Evolutionary conservation across 2,329 filamentous ascomycete species (phyloP).

Genomic region (Aspergillus flavus): DNA sequence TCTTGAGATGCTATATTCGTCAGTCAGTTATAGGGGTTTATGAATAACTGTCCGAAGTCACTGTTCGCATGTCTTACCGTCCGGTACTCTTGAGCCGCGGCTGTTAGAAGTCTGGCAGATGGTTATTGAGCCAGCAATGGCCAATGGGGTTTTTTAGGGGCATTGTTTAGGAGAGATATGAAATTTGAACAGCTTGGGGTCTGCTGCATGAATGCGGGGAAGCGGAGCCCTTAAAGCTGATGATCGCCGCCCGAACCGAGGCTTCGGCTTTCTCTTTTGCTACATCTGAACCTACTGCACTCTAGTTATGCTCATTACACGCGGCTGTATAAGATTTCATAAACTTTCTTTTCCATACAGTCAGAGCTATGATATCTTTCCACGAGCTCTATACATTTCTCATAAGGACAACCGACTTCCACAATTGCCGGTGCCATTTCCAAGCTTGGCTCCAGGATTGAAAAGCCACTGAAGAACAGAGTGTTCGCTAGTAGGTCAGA

Average conservation of each 20-base stretch:
- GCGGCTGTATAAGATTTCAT: neutral
- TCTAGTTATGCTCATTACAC: neutral
- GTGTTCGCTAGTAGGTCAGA: neutral
- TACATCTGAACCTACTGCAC: neutral
- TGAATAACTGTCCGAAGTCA: neutral
- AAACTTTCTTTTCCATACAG: neutral
- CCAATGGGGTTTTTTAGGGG: neutral
- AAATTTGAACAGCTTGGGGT: neutral
- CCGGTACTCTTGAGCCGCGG: neutral
- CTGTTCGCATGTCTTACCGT: neutral
- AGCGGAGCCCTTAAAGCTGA: constrained; percentile 5
- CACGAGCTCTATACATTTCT: neutral
- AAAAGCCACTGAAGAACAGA: neutral
- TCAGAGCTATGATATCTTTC: neutral
- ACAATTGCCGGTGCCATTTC: neutral
- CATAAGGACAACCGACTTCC: neutral
- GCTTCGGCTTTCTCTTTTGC: neutral
- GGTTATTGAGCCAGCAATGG: neutral
- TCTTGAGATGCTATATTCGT: neutral
- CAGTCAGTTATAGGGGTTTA: neutral
- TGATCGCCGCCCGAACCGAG: constrained; percentile 6
- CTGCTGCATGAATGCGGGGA: constrained; percentile 12
- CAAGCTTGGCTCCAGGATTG: neutral
- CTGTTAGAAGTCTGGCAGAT: neutral
- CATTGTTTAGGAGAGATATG: neutral